phyloP scores from a whole-genome alignment of 106 monocot genomes.

The Allium sativum region DNA sequence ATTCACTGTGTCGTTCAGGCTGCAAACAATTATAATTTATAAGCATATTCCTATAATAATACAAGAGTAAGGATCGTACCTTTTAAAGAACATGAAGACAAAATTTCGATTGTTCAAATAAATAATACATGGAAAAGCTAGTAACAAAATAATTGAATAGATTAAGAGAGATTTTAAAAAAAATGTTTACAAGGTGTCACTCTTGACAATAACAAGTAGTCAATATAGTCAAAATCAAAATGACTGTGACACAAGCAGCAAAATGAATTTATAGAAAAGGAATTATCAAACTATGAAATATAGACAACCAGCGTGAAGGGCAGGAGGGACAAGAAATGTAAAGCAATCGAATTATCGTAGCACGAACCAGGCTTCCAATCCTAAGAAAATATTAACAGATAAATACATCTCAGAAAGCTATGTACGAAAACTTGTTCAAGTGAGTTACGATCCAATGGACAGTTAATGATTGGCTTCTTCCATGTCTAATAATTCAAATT shows the following conservation, averaged over 20 bases:
- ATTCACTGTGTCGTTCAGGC: too few relatives aligned
- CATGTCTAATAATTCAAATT: too few relatives aligned
- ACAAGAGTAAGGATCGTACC: too few relatives aligned
- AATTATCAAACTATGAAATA: slow-evolving; percentile 62
- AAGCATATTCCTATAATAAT: too few relatives aligned
- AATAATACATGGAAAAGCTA: not conserved
- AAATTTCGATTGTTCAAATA: not conserved
- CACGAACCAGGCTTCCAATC: slow-evolving; percentile 72
- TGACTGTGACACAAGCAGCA: not conserved
- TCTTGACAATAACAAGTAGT: too few relatives aligned
- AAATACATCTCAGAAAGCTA: too few relatives aligned
- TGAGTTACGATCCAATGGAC: too few relatives aligned
- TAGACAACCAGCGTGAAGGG: slow-evolving; percentile 83
- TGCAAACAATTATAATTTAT: too few relatives aligned
- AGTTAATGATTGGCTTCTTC: too few relatives aligned
- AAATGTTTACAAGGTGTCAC: not conserved
- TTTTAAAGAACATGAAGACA: too few relatives aligned
- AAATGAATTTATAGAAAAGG: not conserved
- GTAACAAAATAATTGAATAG: slow-evolving; percentile 1
- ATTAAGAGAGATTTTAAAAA: not conserved
- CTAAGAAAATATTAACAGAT: slow-evolving; percentile 15
- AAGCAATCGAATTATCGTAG: slow-evolving; percentile 71
- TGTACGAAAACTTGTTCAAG: too few relatives aligned
- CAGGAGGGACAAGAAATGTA: slow-evolving; percentile 67
- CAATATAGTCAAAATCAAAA: too few relatives aligned